Evolutionary conservation across 2,329 filamentous ascomycete species (phyloP).

Genomic region (Alternaria novae-zelandiae): DNA sequence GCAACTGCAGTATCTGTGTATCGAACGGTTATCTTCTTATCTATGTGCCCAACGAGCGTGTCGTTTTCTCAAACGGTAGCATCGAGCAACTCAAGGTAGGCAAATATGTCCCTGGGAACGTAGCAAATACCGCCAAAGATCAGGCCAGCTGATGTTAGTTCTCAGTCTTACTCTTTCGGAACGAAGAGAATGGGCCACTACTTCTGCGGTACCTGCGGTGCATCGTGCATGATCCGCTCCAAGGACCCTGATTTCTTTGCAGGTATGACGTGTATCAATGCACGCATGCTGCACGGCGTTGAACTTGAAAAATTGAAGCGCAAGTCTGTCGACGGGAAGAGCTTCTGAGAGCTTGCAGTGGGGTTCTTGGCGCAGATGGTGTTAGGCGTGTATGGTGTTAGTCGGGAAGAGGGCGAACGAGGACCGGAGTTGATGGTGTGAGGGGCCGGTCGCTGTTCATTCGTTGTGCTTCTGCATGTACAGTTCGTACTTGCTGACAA

Average conservation of each 20-base stretch:
- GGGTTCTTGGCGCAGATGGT: neutral
- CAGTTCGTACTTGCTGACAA: neutral
- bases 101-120: neutral
- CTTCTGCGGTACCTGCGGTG: conserved; percentile 43
- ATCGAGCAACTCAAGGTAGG: conserved; percentile 24
- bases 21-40: conserved; percentile 61
- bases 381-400: neutral
- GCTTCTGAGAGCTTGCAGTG: conserved; percentile 4
- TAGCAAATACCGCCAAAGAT: neutral
- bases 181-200: conserved; percentile 25
- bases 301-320: conserved; percentile 33
- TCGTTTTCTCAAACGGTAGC: conserved; percentile 28
- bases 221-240: conserved; percentile 28
- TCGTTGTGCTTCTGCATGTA: neutral
- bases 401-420: neutral
- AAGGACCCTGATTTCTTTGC: conserved; percentile 21
- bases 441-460: neutral
- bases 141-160: neutral
- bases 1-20: conserved; percentile 62
- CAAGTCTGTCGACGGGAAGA: conserved; percentile 35
- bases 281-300: conserved; percentile 35
- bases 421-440: neutral
- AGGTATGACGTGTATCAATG: conserved; percentile 34
- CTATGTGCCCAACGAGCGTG: conserved; percentile 23
- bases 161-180: conserved; percentile 37